Percentiles rank a stretch among this genome's conserved stretches.
Conservation (phyloP, 352 stramenopile genomes). For the Phytophthora hibernalis region DNA sequence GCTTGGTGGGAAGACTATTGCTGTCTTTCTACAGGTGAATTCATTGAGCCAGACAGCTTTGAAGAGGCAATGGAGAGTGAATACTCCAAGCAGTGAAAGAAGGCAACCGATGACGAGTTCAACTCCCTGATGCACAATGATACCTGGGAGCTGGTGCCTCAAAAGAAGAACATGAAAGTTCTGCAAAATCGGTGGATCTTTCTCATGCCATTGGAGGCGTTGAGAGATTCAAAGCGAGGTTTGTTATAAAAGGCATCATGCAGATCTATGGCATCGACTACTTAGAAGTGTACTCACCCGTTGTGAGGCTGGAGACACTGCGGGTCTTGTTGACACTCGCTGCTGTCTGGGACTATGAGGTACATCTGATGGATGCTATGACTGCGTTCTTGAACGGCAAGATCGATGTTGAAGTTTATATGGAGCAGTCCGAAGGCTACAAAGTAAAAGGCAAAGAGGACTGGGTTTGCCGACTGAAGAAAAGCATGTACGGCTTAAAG, state of each 20-base stretch:
- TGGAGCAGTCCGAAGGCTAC: not conserved
- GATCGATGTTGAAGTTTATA: not conserved
- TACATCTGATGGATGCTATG: slow-evolving; percentile 9
- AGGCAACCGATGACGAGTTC: not conserved
- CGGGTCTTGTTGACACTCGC: slow-evolving; percentile 17
- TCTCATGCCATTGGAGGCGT: not conserved
- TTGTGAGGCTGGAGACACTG: no score
- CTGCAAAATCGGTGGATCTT: slow-evolving; percentile 9
- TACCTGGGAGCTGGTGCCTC: not conserved
- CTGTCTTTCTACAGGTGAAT: no score
- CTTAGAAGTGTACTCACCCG: slow-evolving; percentile 10
- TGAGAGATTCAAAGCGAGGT: not conserved
- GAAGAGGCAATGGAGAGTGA: not conserved
- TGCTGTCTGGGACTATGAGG: slow-evolving; percentile 13
- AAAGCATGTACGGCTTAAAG: not conserved
- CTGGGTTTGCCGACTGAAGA: not conserved
- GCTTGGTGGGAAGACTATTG: no score
- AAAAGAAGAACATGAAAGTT: not conserved
- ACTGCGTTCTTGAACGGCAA: slow-evolving; percentile 1
- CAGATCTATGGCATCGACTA: slow-evolving; percentile 7
- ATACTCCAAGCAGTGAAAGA: not conserved
- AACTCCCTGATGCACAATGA: not conserved
- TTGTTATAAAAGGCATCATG: slow-evolving; percentile 10
- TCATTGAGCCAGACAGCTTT: no score
- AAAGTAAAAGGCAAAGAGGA: not conserved